Percentiles rank a stretch among this genome's conserved stretches.
Conservation (phyloP, 2,329 filamentous ascomycete genomes). For the Bimuria novae-zelandiae region DNA sequence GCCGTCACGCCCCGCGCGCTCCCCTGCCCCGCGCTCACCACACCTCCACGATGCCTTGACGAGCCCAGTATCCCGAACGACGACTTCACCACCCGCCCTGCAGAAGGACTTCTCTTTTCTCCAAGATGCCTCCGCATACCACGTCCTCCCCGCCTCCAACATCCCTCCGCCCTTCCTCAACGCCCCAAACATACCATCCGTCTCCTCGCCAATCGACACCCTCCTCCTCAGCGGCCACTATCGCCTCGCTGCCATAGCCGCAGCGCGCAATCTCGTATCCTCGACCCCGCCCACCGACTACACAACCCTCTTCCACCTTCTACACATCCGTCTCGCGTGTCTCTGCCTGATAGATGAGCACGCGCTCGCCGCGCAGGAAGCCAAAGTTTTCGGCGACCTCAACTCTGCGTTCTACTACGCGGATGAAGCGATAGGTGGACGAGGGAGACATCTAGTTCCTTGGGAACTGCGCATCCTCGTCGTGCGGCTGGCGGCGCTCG, state of each 20-base stretch:
- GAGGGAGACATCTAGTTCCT: constrained; percentile 64
- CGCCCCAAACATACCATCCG: constrained; percentile 66
- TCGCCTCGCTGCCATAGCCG: constrained; percentile 75
- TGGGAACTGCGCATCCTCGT: constrained; percentile 86
- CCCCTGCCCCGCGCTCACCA: constrained; percentile 21
- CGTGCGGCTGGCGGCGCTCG: constrained; percentile 82
- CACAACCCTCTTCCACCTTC: constrained; percentile 71
- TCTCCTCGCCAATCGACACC: constrained; percentile 64
- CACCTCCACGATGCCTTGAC: too few species aligned
- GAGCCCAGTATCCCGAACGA: too few species aligned
- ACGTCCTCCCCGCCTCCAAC: constrained; percentile 70
- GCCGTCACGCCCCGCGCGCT: constrained; percentile 23
- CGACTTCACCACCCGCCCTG: too few species aligned
- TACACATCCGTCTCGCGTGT: constrained; percentile 84
- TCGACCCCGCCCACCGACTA: constrained; percentile 60
- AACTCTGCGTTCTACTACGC: constrained; percentile 56
- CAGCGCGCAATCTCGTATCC: constrained; percentile 64
- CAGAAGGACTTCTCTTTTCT: constrained; percentile 80
- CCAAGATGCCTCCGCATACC: constrained; percentile 79
- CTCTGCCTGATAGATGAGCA: constrained; percentile 76
- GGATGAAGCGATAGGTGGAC: background rate
- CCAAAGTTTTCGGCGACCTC: constrained; percentile 64
- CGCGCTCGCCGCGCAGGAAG: constrained; percentile 62
- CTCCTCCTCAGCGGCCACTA: constrained; percentile 78
- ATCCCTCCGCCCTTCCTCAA: constrained; percentile 70